phyloP scores from a whole-genome alignment of 352 stramenopile species.

The Pythium utonaiense region DNA sequence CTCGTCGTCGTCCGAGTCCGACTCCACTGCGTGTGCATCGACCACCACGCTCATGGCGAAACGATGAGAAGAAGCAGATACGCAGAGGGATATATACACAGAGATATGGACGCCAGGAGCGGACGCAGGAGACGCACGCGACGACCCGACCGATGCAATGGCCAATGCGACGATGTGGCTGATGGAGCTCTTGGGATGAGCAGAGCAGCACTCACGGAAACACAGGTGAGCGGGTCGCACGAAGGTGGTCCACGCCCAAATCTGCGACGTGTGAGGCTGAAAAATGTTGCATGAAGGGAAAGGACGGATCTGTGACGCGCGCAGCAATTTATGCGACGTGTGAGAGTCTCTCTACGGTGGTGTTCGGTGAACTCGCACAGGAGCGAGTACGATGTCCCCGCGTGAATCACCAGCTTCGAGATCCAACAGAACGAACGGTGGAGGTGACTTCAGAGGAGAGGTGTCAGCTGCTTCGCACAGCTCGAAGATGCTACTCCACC shows the following conservation, averaged over 20 bases:
- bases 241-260: background rate
- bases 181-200: too few relatives aligned
- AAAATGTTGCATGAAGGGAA: too few relatives aligned
- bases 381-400: slow-evolving; percentile 36
- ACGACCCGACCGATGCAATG: background rate
- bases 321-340: slow-evolving; percentile 1
- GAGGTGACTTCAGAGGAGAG: background rate
- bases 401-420: slow-evolving; percentile 24
- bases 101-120: background rate
- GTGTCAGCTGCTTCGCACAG: background rate
- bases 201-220: too few relatives aligned
- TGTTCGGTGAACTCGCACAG: slow-evolving; percentile 21
- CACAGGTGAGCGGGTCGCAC: background rate
- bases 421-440: slow-evolving; percentile 28
- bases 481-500: slow-evolving; percentile 12
- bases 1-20: slow-evolving; percentile 45
- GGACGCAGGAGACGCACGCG: background rate
- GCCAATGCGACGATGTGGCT: background rate
- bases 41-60: slow-evolving; percentile 4
- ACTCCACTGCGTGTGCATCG: background rate
- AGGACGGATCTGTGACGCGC: too few relatives aligned
- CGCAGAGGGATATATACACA: background rate
- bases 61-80: background rate
- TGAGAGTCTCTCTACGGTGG: background rate
- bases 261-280: background rate